A percentile compares a stretch with the other conserved stretches of the same genome.
Conservation (phyloP, 176 grass and related monocot species). For the Hsuehochloa calcarea region DNA sequence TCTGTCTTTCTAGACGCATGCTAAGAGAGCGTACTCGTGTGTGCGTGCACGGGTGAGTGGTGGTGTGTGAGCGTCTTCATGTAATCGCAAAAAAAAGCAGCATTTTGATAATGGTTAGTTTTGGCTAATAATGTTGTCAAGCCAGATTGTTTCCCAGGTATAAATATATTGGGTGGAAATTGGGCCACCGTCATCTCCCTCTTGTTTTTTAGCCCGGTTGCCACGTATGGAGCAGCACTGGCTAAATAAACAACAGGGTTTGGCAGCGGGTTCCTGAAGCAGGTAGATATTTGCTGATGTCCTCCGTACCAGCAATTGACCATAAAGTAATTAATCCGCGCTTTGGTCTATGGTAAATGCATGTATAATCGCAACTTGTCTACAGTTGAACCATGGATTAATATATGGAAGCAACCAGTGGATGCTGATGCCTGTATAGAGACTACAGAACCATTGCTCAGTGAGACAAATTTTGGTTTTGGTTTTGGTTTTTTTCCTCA, state of each 20-base stretch:
- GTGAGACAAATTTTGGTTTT: neutral
- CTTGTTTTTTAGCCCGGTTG: neutral
- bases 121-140: too few species aligned
- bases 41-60: too few species aligned
- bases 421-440: neutral
- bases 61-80: too few species aligned
- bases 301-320: conserved; percentile 5
- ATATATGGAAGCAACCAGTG: neutral
- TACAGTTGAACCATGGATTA: neutral
- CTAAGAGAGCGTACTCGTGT: too few species aligned
- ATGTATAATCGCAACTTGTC: conserved; percentile 1
- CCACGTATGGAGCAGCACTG: neutral
- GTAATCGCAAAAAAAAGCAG: too few species aligned
- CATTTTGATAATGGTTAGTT: too few species aligned
- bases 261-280: neutral
- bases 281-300: neutral
- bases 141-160: too few species aligned
- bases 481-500: neutral
- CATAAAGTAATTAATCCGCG: neutral
- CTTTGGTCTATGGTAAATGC: conserved; percentile 19
- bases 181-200: neutral
- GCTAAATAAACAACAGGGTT: neutral
- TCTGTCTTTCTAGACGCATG: too few species aligned
- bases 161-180: neutral
- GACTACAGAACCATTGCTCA: neutral